Evolutionary conservation across 257 asterid species (phyloP), one percentile per base, ranked within the genome.

Genomic region (Solanum peruvianum): DNA sequence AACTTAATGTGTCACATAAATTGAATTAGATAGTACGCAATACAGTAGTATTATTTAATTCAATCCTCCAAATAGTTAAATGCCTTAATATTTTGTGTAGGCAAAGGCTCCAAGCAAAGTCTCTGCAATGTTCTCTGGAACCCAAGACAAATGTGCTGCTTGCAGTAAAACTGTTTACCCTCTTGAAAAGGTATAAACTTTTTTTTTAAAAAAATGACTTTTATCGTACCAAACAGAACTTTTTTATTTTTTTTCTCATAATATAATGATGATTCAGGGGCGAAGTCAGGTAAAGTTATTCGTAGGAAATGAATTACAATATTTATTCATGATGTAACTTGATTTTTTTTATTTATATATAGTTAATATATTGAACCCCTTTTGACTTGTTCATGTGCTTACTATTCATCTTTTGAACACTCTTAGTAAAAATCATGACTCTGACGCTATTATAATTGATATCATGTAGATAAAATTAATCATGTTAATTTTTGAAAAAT

Each of bases 151-250:
- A 90, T 96, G 98, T 86, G 92, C 94, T 44, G 93, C 94, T 20
- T 96, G 99, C 88, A 89, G 83, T 41, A 94, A 96, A 89, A 93
- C 95, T 7, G 99, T 94, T 35, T 96, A 95, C 88, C 99, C 99
- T 52, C 89, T 96, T 1, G 99, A 96, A 86, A 96, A 96, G 98
- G 98, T 96, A 86, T 52, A 58, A 6, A 4, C 9, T 47, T 41
- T 80, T 41, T 25, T 20, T 14, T 6, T 0, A 6, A 12, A 6
- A 12, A 41, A 41, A 41, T 75, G 14, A n/a, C 0, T 42, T 42
- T 75, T 23, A 13, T 41, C 58, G 7, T 41, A 41, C 9, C 5
- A 76, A 42, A 76, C 35, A 12, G 1, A 23, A 1, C n/a, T n/a
- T n/a, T n/a, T n/a, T n/a, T n/a, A n/a, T 35, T 16, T 31, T 18